phyloP scores from a whole-genome alignment of 2,329 filamentous ascomycete genomes.

The Aspergillus puulaauensis region DNA sequence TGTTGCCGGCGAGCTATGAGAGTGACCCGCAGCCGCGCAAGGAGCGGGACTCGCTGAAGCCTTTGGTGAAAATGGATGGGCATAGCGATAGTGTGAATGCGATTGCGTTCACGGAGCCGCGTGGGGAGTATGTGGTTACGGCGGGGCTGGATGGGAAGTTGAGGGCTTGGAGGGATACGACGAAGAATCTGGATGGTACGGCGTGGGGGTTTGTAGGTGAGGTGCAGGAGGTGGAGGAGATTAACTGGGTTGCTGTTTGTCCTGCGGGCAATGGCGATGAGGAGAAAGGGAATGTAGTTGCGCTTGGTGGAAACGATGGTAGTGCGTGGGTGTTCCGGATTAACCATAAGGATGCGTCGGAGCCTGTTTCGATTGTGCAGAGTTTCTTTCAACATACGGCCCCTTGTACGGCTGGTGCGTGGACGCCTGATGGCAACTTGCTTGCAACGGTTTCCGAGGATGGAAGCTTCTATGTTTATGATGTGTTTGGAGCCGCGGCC shows the following conservation, averaged over 20 bases:
- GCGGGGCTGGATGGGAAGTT: constrained; percentile 85
- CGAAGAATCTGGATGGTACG: constrained; percentile 47
- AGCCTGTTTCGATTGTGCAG: constrained; percentile 77
- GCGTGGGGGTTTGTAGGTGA: constrained; percentile 70
- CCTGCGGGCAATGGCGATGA: constrained; percentile 56
- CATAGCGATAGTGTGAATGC: constrained; percentile 91
- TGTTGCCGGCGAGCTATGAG: constrained; percentile 75
- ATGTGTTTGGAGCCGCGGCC: constrained; percentile 78
- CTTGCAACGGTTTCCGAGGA: constrained; percentile 90
- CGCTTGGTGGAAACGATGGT: constrained; percentile 84
- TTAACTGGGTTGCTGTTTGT: constrained; percentile 84
- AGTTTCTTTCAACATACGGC: constrained; percentile 89
- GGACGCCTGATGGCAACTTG: constrained; percentile 83
- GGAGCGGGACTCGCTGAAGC: constrained; percentile 60
- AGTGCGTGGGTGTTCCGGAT: constrained; percentile 96
- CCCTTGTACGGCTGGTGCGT: constrained; percentile 83
- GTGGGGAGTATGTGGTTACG: constrained; percentile 80
- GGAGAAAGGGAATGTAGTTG: constrained; percentile 74
- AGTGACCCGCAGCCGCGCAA: constrained; percentile 61
- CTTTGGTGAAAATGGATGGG: constrained; percentile 76
- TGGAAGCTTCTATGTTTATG: constrained; percentile 85
- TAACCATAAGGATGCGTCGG: constrained; percentile 61
- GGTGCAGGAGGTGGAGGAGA: constrained; percentile 86
- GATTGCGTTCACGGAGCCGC: constrained; percentile 77
- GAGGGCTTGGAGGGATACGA: constrained; percentile 63